Percentiles rank a stretch among this genome's conserved stretches.
Conservation (phyloP, 306 rosid genomes). For the Oemleria cerasiformis region DNA sequence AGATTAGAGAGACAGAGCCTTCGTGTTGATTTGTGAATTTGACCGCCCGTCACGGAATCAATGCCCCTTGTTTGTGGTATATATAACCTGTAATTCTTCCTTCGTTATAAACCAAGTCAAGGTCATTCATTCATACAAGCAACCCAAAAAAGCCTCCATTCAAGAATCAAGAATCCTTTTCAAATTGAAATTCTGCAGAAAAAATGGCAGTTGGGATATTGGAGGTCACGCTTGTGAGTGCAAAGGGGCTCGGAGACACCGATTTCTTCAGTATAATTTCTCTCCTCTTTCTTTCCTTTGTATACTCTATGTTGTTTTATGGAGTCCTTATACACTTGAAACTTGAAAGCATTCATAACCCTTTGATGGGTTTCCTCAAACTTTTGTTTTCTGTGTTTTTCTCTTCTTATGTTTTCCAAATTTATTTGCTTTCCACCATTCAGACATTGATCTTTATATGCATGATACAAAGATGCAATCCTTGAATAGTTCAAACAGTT, state of each 20-base stretch:
- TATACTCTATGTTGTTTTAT: not conserved
- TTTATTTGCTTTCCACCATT: not conserved
- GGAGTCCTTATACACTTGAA: not conserved
- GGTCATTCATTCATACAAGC: not conserved
- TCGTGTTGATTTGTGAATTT: constrained; percentile 3
- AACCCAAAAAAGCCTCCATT: too few relatives aligned
- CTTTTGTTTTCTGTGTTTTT: not conserved
- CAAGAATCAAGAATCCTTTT: not conserved
- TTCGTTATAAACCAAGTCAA: constrained; percentile 19
- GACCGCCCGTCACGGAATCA: not conserved
- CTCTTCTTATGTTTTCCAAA: not conserved
- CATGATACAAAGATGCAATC: too few relatives aligned
- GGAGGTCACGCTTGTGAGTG: constrained; percentile 46
- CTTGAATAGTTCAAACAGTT: not conserved
- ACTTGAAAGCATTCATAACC: not conserved
- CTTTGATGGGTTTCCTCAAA: constrained; percentile 4
- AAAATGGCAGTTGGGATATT: constrained; percentile 45
- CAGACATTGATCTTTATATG: not conserved
- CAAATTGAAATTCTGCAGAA: constrained; percentile 1
- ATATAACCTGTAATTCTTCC: not conserved
- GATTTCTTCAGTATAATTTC: constrained; percentile 51
- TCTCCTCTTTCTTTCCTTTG: not conserved
- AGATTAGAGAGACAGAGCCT: not conserved
- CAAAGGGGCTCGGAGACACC: constrained; percentile 49
- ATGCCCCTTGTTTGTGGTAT: not conserved